Evolutionary conservation across 2,329 filamentous ascomycete genomes (phyloP).

Genomic region (Aureobasidium sp.): DNA sequence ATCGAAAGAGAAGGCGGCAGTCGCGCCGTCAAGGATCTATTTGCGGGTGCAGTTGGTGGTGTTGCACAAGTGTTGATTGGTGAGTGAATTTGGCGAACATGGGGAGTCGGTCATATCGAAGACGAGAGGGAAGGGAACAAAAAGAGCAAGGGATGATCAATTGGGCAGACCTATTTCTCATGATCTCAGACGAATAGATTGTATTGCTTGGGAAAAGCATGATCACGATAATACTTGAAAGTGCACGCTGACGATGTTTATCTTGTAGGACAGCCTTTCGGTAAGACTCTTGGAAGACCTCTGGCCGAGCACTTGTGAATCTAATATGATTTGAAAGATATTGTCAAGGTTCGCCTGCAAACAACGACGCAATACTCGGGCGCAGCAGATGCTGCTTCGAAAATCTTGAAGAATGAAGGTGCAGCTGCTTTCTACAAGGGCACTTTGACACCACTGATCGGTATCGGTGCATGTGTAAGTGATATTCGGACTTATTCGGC

Average conservation of each 20-base stretch:
- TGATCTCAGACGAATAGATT: no score
- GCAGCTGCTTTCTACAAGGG: conserved; percentile 95
- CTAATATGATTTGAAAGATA: conserved; percentile 51
- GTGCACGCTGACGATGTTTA: not conserved
- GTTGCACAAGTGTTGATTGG: conserved; percentile 90
- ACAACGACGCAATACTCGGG: conserved; percentile 75
- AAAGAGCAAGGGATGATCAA: not conserved
- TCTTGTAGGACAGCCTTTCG: conserved; percentile 56
- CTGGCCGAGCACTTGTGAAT: not conserved
- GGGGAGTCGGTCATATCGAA: not conserved
- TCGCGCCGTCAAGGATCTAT: conserved; percentile 68
- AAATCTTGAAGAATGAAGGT: conserved; percentile 84
- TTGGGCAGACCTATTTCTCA: not conserved
- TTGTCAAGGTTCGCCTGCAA: conserved; percentile 95
- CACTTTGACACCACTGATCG: conserved; percentile 86
- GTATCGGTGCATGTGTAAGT: conserved; percentile 84
- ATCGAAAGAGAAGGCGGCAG: conserved; percentile 33
- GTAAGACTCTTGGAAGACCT: conserved; percentile 34
- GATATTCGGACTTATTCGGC: conserved; percentile 15
- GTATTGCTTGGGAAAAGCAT: not conserved
- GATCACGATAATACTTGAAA: not conserved
- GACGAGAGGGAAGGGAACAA: not conserved
- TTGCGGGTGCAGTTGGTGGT: conserved; percentile 83
- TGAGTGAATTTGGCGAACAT: conserved; percentile 41
- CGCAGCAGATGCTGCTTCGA: conserved; percentile 70